Conservation (phyloP, 805 yeast species). For the Saccharomycopsis schoenii region DNA sequence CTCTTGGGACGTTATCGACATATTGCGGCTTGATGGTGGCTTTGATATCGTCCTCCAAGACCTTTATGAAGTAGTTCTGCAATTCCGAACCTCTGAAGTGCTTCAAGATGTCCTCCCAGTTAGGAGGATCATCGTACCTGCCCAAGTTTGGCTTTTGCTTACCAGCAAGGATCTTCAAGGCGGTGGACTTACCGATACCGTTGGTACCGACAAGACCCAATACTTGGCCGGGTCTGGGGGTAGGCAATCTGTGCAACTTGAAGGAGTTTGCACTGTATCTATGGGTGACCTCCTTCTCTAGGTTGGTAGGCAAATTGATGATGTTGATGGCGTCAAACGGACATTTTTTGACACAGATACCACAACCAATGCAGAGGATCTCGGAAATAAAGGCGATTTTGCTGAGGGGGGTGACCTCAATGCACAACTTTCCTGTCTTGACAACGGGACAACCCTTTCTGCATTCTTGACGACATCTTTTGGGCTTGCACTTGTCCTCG, state of each 20-base stretch:
- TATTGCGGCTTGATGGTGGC: constrained; percentile 99
- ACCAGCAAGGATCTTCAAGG: constrained; percentile 92
- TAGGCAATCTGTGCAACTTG: constrained; percentile 93
- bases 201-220: constrained; percentile 96
- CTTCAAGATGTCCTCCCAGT: constrained; percentile 88
- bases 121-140: constrained; percentile 89
- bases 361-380: constrained; percentile 94
- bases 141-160: constrained; percentile 97
- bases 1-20: constrained; percentile 95
- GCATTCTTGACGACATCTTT: constrained; percentile 98
- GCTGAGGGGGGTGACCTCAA: constrained; percentile 83
- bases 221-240: constrained; percentile 98
- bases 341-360: constrained; percentile 98
- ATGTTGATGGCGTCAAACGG: constrained; percentile 96
- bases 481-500: constrained; percentile 93
- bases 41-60: constrained; percentile 86
- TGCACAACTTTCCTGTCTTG: constrained; percentile 94
- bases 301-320: constrained; percentile 91
- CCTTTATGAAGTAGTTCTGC: constrained; percentile 91
- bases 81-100: constrained; percentile 95
- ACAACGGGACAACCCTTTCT: constrained; percentile 96
- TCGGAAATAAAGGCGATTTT: constrained; percentile 95
- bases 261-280: constrained; percentile 97
- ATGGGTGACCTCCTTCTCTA: constrained; percentile 88
- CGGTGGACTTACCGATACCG: constrained; percentile 98